phyloP scores from a whole-genome alignment of 345 rosid genomes.

The Citrus trifoliata region DNA sequence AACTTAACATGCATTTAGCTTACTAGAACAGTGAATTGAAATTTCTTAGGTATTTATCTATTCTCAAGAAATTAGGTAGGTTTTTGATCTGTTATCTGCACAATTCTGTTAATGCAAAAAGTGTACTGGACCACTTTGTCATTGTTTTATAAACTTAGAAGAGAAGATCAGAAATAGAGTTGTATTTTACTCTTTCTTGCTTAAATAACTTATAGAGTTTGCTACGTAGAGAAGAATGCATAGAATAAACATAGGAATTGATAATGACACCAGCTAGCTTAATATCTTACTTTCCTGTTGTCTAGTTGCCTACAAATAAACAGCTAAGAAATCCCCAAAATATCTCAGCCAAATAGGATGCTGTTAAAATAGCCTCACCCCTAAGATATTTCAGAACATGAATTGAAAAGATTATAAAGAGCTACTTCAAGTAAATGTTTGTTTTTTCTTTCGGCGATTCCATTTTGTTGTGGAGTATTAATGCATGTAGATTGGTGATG shows the following conservation, averaged over 20 bases:
- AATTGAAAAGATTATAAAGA: neutral
- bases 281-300: no score
- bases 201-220: no score
- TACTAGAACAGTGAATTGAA: neutral
- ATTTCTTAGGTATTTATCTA: neutral
- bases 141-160: no score
- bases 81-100: neutral
- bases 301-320: no score
- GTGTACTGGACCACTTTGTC: neutral
- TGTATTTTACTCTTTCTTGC: no score
- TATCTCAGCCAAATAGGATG: neutral
- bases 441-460: neutral
- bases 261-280: no score
- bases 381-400: neutral
- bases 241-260: no score
- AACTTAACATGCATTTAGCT: neutral
- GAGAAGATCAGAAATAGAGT: no score
- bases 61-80: neutral
- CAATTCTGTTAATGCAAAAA: neutral
- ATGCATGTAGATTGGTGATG: neutral
- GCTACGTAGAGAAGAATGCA: no score
- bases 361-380: neutral
- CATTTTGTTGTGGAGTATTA: neutral
- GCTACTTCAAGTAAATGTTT: neutral
- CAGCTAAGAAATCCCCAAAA: no score